A percentile compares a stretch with the other conserved stretches of the same genome.
Conservation (phyloP, 495 filamentous ascomycete species). For the Pyrenula massariospora region DNA sequence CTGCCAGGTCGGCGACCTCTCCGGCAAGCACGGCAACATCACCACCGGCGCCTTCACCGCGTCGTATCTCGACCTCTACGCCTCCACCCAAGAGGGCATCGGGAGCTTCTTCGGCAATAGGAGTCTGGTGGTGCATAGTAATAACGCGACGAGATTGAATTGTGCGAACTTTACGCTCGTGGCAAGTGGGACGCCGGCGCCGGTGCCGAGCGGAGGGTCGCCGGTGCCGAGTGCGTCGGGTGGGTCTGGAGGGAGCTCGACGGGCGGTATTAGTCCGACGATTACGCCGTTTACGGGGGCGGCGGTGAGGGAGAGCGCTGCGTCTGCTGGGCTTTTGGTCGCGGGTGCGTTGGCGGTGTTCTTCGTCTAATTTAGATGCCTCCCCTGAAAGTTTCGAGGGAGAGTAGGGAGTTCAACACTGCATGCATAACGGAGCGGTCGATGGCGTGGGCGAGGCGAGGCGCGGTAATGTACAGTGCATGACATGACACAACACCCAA, state of each 20-base stretch:
- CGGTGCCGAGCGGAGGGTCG: background rate
- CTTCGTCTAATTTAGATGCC: no score
- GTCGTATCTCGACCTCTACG: conserved; percentile 49
- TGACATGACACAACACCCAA: no score
- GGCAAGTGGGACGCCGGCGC: background rate
- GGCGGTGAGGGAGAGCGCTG: background rate
- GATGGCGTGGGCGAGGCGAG: no score
- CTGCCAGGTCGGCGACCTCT: conserved; percentile 68
- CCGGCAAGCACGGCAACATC: conserved; percentile 65
- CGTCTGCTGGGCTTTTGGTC: background rate
- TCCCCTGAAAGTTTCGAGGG: no score
- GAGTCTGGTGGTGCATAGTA: conserved; percentile 58
- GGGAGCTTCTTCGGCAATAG: conserved; percentile 64
- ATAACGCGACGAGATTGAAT: conserved; percentile 30
- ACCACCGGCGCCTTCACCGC: conserved; percentile 24
- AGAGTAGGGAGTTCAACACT: no score
- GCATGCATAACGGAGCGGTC: no score
- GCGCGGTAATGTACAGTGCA: no score
- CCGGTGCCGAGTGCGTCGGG: conserved; percentile 29
- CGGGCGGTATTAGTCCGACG: background rate
- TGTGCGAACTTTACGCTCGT: conserved; percentile 19
- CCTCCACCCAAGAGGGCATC: conserved; percentile 40
- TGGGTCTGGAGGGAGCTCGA: conserved; percentile 42
- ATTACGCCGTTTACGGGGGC: background rate
- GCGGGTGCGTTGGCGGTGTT: background rate